A percentile compares a stretch with the other conserved stretches of the same genome.
phyloP scores from a whole-genome alignment of 768 basidiomycete genomes.

The Daedaleopsis sinensis region DNA sequence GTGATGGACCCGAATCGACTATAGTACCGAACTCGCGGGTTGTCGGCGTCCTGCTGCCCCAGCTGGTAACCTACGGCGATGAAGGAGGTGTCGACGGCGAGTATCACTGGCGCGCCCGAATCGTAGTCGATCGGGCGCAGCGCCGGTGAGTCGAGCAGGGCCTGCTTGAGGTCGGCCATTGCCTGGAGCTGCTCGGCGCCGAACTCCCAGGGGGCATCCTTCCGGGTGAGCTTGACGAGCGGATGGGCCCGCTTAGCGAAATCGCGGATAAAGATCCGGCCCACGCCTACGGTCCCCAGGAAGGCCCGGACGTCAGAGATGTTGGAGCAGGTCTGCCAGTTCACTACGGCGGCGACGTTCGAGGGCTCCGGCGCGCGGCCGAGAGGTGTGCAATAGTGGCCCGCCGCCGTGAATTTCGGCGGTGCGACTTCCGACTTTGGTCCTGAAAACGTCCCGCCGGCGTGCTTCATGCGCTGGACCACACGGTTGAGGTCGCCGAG shows the following conservation, averaged over 20 bases:
- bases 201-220: constrained; percentile 24
- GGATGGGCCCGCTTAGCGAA: constrained; percentile 21
- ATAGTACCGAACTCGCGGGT: constrained; percentile 23
- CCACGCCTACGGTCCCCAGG: constrained; percentile 24
- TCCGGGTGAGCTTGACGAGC: constrained; percentile 23
- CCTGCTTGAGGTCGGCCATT: constrained; percentile 23
- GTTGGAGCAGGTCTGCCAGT: constrained; percentile 24
- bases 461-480: constrained; percentile 39
- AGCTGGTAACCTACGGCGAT: constrained; percentile 32
- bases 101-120: constrained; percentile 12
- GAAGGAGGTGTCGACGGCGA: constrained; percentile 31
- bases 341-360: constrained; percentile 29
- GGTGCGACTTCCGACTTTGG: constrained; percentile 29
- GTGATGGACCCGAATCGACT: constrained; percentile 42
- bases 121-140: constrained; percentile 26
- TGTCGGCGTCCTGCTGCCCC: constrained; percentile 22
- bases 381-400: constrained; percentile 41
- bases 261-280: constrained; percentile 24
- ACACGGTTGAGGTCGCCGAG: constrained; percentile 38
- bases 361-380: constrained; percentile 33
- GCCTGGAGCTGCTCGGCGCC: constrained; percentile 12
- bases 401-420: constrained; percentile 30
- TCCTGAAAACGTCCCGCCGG: constrained; percentile 41
- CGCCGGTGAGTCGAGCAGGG: constrained; percentile 7
- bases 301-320: constrained; percentile 30